Evolutionary conservation across 2,329 filamentous ascomycete species (phyloP).

Genomic region (Sporothrix phasma): DNA sequence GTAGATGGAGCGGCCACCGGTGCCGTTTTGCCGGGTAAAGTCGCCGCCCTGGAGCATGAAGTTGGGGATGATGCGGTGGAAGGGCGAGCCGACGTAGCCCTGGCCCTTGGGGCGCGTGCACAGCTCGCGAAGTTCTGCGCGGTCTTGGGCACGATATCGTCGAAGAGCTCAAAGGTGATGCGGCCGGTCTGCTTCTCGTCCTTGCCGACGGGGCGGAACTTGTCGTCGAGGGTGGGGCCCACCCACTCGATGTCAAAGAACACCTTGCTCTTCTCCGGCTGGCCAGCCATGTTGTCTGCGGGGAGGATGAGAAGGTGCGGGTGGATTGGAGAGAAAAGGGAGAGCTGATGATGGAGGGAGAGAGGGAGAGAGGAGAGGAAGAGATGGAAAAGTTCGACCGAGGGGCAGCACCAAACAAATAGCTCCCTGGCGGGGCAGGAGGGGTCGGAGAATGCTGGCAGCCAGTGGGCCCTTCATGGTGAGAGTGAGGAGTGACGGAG

Average conservation of each 20-base stretch:
- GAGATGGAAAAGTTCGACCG: conserved; percentile 27
- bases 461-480: conserved; percentile 20
- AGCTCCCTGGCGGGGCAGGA: conserved; percentile 29
- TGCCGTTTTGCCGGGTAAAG: conserved; percentile 86
- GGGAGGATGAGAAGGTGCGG: conserved; percentile 28
- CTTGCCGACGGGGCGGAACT: conserved; percentile 41
- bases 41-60: conserved; percentile 97
- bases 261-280: conserved; percentile 20
- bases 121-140: conserved; percentile 73
- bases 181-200: conserved; percentile 58
- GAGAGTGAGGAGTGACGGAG: neutral
- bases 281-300: conserved; percentile 52
- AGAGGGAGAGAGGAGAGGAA: conserved; percentile 18
- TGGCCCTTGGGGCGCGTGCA: conserved; percentile 73
- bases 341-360: too few species aligned
- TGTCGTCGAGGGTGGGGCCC: conserved; percentile 58
- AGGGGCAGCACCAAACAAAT: conserved; percentile 27
- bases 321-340: too few species aligned
- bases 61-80: conserved; percentile 86
- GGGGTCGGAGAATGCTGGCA: conserved; percentile 29
- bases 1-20: conserved; percentile 89
- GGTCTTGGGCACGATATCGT: conserved; percentile 81
- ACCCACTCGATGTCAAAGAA: conserved; percentile 68
- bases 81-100: conserved; percentile 72
- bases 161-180: conserved; percentile 75